Percentiles rank a stretch among this genome's conserved stretches.
These are phyloP conservation scores for Epithemia pelagica DNA, from an alignment of 108 stramenopile genomes.

Conservation along the genomic window DNA sequence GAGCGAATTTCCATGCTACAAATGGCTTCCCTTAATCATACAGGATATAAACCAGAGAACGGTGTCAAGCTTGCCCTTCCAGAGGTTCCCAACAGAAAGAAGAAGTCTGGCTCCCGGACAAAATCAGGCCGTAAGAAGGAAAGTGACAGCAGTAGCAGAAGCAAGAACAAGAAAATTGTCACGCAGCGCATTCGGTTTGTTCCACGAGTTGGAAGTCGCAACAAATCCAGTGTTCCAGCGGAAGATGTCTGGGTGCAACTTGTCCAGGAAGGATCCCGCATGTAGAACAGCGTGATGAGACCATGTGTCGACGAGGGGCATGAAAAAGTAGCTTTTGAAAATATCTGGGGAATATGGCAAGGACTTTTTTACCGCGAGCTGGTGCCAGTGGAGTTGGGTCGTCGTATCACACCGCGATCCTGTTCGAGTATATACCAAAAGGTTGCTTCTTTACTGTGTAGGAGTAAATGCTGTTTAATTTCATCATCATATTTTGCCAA, in stretches of 20 bases:
- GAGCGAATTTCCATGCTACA: conserved; percentile 14
- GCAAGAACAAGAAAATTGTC: background rate
- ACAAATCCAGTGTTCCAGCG: background rate
- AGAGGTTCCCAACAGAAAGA: background rate
- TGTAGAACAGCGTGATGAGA: background rate
- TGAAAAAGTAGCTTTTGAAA: too few species aligned
- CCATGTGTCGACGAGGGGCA: too few species aligned
- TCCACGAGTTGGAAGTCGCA: background rate
- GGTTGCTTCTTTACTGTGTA: too few species aligned
- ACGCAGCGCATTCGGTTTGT: background rate
- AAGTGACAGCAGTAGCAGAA: background rate
- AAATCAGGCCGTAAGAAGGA: background rate
- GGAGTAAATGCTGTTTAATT: too few species aligned
- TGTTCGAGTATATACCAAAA: too few species aligned
- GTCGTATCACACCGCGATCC: too few species aligned
- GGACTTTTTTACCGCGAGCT: too few species aligned
- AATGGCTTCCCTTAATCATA: conserved; percentile 7
- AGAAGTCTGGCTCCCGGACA: background rate
- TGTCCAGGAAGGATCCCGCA: background rate
- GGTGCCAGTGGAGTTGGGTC: too few species aligned
- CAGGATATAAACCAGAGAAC: conserved; percentile 4
- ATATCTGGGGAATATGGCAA: too few species aligned
- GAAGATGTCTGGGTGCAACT: background rate
- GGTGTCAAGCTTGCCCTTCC: background rate
- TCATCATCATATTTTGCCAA: too few species aligned